A percentile compares a stretch with the other conserved stretches of the same genome.
phyloP scores from a whole-genome alignment of 495 filamentous ascomycete species.

The Cairneyella variabilis region DNA sequence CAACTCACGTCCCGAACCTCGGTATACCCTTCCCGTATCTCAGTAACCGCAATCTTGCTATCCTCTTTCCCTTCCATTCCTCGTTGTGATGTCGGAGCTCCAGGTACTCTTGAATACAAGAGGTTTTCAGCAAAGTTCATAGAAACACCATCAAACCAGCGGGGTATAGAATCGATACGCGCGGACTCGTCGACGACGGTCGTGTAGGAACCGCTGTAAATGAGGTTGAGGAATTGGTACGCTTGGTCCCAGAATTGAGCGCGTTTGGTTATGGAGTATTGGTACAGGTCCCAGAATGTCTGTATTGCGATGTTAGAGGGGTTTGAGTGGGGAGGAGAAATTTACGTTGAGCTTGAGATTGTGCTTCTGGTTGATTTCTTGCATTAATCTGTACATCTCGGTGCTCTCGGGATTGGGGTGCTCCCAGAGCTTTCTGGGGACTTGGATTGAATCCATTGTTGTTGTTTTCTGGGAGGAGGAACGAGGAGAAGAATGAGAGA shows the following conservation, averaged over 20 bases:
- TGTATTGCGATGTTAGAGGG: slow-evolving; percentile 21
- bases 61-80: slow-evolving; percentile 62
- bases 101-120: slow-evolving; percentile 42
- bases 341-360: slow-evolving; percentile 40
- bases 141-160: slow-evolving; percentile 62
- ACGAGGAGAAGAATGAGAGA: background rate
- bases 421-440: slow-evolving; percentile 54
- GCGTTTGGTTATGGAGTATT: slow-evolving; percentile 57
- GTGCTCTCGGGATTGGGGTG: slow-evolving; percentile 51
- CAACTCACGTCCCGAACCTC: slow-evolving; percentile 58
- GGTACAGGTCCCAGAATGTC: slow-evolving; percentile 62
- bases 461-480: background rate
- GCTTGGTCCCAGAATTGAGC: slow-evolving; percentile 62
- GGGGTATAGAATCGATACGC: slow-evolving; percentile 63
- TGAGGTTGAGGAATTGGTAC: slow-evolving; percentile 54
- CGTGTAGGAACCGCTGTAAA: slow-evolving; percentile 56
- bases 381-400: slow-evolving; percentile 47
- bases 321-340: background rate
- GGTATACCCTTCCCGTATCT: slow-evolving; percentile 64
- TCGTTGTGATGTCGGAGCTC: slow-evolving; percentile 27
- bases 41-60: slow-evolving; percentile 60
- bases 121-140: slow-evolving; percentile 66
- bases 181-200: slow-evolving; percentile 62
- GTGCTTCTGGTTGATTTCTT: slow-evolving; percentile 41
- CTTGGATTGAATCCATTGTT: slow-evolving; percentile 20